Conservation (phyloP, 2,329 filamentous ascomycete species). For the Fusarium globosum region DNA sequence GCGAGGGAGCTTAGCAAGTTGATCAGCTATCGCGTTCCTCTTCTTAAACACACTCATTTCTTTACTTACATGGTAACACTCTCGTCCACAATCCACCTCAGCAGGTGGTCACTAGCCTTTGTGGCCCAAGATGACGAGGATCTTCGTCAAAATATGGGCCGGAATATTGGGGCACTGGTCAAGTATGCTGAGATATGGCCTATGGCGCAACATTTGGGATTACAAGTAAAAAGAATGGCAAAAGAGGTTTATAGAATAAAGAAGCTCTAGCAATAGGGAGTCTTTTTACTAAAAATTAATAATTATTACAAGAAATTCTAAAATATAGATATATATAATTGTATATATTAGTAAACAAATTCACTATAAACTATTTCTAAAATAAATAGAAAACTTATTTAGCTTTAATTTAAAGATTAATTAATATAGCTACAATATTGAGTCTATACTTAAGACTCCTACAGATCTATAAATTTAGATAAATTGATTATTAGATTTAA, state of each 20-base stretch:
- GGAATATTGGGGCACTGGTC: background rate
- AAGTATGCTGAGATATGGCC: slow-evolving; percentile 4
- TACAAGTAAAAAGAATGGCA: slow-evolving; percentile 1
- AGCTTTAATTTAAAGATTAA: too few species aligned
- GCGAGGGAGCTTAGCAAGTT: slow-evolving; percentile 6
- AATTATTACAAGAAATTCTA: too few species aligned
- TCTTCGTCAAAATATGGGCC: background rate
- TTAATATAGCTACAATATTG: too few species aligned
- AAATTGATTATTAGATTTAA: too few species aligned
- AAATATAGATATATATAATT: too few species aligned
- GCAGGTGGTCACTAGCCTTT: slow-evolving; percentile 5
- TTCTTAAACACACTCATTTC: background rate
- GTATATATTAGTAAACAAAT: too few species aligned
- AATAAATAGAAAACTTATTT: too few species aligned
- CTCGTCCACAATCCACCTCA: slow-evolving; percentile 11
- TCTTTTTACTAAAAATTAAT: background rate
- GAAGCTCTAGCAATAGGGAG: background rate
- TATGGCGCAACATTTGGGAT: background rate
- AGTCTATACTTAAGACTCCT: too few species aligned
- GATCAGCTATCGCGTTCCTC: background rate
- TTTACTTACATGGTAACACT: slow-evolving; percentile 11
- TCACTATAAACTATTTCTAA: too few species aligned
- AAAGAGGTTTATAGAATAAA: background rate
- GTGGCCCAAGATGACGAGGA: background rate
- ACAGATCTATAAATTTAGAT: too few species aligned